phyloP scores from a whole-genome alignment of 2,329 filamentous ascomycete genomes.

The Macrophomina tecta region DNA sequence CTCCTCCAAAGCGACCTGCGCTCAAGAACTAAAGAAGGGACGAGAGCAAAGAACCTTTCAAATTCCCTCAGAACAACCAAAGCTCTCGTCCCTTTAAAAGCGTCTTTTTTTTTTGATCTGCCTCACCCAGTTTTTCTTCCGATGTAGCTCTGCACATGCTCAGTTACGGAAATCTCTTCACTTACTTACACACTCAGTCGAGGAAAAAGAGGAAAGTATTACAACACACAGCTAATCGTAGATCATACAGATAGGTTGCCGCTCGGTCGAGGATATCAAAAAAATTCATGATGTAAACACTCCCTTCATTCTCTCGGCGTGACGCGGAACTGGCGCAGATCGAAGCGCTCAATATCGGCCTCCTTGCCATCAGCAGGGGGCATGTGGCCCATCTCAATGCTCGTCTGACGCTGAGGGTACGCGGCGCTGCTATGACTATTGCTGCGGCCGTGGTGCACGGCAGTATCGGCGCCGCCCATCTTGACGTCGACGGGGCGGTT shows the following conservation, averaged over 20 bases:
- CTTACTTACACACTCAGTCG: neutral
- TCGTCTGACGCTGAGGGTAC: neutral
- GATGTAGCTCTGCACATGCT: neutral
- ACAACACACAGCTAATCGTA: neutral
- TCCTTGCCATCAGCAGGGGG: neutral
- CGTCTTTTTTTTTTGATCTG: no score
- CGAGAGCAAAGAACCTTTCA: no score
- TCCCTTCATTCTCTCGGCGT: neutral
- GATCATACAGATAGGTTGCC: neutral
- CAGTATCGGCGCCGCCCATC: neutral
- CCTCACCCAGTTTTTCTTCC: no score
- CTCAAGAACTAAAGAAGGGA: neutral
- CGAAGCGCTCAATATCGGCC: constrained; percentile 12
- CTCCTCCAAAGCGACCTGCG: neutral
- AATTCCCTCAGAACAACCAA: no score
- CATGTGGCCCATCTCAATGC: neutral
- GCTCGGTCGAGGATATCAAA: neutral
- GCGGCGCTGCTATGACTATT: neutral
- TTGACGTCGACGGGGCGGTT: constrained; percentile 1
- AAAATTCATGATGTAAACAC: no score
- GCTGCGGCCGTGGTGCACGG: neutral
- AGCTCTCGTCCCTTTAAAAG: no score
- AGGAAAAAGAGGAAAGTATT: neutral
- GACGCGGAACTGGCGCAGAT: constrained; percentile 22
- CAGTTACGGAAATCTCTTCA: neutral